Evolutionary conservation across 495 filamentous ascomycete species (phyloP).

Genomic region (Melanomma pulvis-pyrius): DNA sequence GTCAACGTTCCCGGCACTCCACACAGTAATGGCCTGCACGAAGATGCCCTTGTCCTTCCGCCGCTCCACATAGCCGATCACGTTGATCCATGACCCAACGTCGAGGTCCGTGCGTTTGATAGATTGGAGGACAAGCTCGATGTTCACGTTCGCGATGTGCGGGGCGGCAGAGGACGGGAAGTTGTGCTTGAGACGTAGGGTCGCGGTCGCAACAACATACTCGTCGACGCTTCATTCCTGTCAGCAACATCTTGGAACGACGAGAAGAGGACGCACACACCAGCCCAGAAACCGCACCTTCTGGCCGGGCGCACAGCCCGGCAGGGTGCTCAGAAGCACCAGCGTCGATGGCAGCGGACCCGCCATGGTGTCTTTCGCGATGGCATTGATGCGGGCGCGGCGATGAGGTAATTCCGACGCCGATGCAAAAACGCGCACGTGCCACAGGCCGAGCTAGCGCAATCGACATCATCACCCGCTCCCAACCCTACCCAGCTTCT

Average conservation of each 20-base stretch:
- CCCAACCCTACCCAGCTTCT: neutral
- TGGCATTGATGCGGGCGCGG: neutral
- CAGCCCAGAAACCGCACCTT: constrained; percentile 94
- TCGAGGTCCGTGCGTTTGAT: constrained; percentile 62
- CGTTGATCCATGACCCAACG: constrained; percentile 86
- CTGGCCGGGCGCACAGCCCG: constrained; percentile 55
- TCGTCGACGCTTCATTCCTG: constrained; percentile 60
- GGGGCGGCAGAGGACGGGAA: constrained; percentile 52
- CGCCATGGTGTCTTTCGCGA: constrained; percentile 36
- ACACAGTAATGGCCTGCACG: constrained; percentile 69
- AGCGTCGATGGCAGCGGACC: constrained; percentile 66
- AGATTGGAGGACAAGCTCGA: constrained; percentile 68
- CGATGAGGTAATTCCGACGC: constrained; percentile 13
- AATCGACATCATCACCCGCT: constrained; percentile 25
- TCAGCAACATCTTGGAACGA: constrained; percentile 47
- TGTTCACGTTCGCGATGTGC: constrained; percentile 62
- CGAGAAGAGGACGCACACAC: constrained; percentile 54
- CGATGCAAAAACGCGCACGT: constrained; percentile 30
- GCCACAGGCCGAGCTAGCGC: neutral
- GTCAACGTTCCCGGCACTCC: constrained; percentile 65
- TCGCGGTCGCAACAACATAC: constrained; percentile 64
- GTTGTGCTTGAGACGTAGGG: constrained; percentile 68
- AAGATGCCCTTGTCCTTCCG: constrained; percentile 34
- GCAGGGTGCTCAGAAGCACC: constrained; percentile 68
- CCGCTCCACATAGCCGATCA: constrained; percentile 73